Evolutionary conservation across 345 rosid species (phyloP), one percentile per base, ranked within the genome.

Genomic region (Populus alba): DNA sequence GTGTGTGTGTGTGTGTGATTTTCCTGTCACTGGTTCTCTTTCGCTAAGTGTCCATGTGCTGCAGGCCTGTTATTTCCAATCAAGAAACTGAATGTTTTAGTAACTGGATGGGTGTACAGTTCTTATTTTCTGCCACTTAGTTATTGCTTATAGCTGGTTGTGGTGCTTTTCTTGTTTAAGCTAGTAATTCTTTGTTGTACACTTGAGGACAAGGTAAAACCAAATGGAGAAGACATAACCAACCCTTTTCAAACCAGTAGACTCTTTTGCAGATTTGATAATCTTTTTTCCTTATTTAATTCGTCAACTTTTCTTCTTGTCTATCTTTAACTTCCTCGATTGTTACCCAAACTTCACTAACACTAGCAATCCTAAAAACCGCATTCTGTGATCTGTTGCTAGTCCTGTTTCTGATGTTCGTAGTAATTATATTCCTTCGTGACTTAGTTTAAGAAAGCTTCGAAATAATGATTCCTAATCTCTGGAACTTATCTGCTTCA

Each of bases 1-100:
- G 39, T 41, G 10, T 8, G 2, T 41, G 2, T 41, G 2, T 41
- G 2, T 41, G 2, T 41, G 3, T 41, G 68, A 47, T 77, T 73
- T 77, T 81, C 66, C 73, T 75, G 76, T 68, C 69, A 66, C 77
- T 78, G 78, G 69, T 78, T 75, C 79, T 82, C 80, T 49, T 85
- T 81, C 79, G 83, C 89, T 83, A 87, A 90, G 87, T 84, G 81
- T 84, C 82, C 75, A 72, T 85, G 81, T 77, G 87, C 71, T 49
- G 71, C 88, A 83, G 89, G 88, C 75, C 47, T 81, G 78, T 78
- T 80, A 73, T 86, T 81, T 59, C 77, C 68, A 71, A 75, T 84
- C 78, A 81, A 83, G 80, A 83, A 85, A 80, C 88, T 70, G 71
- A 78, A 78, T 77, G 63, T 78, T 84, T 75, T 81, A 78, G 86